A percentile compares a stretch with the other conserved stretches of the same genome.
Evolutionary conservation across 495 filamentous ascomycete species (phyloP).

Genomic region (Tuber magnatum): DNA sequence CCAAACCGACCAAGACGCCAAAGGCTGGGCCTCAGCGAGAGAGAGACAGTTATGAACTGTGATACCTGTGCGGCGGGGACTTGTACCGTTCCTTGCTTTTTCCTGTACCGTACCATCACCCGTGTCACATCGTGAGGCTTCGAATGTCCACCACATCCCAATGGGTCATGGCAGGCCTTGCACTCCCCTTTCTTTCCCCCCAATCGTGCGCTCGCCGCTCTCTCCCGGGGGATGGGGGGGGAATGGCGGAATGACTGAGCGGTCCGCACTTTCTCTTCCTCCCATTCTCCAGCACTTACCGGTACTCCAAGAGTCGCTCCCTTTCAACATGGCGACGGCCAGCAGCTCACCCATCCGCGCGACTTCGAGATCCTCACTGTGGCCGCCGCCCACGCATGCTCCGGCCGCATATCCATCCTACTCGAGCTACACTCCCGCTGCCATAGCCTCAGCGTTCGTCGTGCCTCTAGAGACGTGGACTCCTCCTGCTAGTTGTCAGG

Average conservation of each 20-base stretch:
- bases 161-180: neutral
- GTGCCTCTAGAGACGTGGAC: neutral
- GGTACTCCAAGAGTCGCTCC: neutral
- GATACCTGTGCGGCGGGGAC: neutral
- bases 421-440: neutral
- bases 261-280: neutral
- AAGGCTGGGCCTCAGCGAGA: neutral
- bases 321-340: neutral
- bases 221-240: neutral
- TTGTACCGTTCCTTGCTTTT: neutral
- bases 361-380: neutral
- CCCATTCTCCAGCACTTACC: neutral
- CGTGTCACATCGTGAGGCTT: neutral
- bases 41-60: neutral
- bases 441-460: neutral
- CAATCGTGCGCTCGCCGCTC: neutral
- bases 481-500: neutral
- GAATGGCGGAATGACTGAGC: neutral
- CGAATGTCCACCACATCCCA: neutral
- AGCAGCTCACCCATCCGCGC: neutral
- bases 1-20: neutral
- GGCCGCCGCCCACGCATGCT: neutral
- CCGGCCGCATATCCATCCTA: neutral
- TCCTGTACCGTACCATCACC: neutral
- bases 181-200: neutral